A percentile compares a stretch with the other conserved stretches of the same genome.
Conservation (phyloP, 2,329 filamentous ascomycete species). For the Cladophialophora psammophila region DNA sequence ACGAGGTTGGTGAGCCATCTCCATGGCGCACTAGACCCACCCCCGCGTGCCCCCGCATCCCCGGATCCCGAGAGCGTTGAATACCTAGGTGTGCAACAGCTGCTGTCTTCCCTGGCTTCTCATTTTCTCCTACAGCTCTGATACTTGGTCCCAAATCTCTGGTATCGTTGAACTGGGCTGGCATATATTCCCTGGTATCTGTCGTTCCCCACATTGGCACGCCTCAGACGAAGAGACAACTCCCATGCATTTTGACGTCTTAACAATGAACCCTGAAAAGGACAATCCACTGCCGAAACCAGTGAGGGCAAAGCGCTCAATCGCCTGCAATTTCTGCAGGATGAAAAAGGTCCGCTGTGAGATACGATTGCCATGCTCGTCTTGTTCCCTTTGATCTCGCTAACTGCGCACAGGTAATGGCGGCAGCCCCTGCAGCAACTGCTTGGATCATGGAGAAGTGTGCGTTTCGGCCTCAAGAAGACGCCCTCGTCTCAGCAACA, state of each 20-base stretch:
- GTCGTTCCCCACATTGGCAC: too few species aligned
- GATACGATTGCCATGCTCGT: background rate
- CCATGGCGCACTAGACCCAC: too few species aligned
- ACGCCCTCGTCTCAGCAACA: conserved; percentile 3
- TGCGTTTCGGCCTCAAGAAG: conserved; percentile 6
- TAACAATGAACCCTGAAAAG: background rate
- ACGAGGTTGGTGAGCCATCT: too few species aligned
- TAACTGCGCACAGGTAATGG: conserved; percentile 12
- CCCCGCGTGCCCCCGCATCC: too few species aligned
- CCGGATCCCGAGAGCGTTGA: too few species aligned
- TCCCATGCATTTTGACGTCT: conserved; percentile 15
- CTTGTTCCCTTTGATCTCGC: background rate
- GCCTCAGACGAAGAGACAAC: background rate
- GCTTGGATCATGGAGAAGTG: conserved; percentile 2
- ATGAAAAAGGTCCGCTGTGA: conserved; percentile 18
- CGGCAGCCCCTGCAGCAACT: conserved; percentile 9
- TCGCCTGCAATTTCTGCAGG: conserved; percentile 15
- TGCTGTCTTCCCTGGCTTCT: too few species aligned
- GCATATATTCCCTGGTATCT: too few species aligned
- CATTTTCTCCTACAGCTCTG: too few species aligned
- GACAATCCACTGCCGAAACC: background rate
- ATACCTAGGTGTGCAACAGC: too few species aligned
- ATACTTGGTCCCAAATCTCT: too few species aligned
- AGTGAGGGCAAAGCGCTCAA: background rate
- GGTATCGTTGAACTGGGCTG: too few species aligned